Evolutionary conservation across 306 rosid species (phyloP).

Genomic region (Cucurbita maxima): DNA sequence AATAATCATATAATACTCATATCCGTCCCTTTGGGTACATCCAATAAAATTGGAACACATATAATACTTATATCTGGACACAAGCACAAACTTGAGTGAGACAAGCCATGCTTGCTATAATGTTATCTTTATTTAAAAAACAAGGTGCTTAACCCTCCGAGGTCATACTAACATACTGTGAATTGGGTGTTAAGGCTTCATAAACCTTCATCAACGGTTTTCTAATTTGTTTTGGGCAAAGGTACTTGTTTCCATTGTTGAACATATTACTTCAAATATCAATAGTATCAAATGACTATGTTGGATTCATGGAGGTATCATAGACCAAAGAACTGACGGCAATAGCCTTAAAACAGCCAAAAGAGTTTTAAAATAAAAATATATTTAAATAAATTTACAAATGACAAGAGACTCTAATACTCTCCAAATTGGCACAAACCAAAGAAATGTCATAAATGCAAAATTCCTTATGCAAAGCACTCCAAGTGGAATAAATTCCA

Average conservation of each 20-base stretch:
- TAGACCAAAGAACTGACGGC: not conserved
- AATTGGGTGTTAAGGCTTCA: not conserved
- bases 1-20: not conserved
- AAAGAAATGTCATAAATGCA: not conserved
- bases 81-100: not conserved
- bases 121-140: not conserved
- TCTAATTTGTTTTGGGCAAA: no score
- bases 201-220: not conserved
- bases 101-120: not conserved
- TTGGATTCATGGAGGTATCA: not conserved
- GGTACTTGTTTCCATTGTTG: no score
- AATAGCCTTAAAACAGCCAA: not conserved
- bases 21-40: not conserved
- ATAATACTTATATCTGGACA: not conserved
- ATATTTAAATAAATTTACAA: not conserved
- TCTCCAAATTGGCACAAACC: not conserved
- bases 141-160: not conserved
- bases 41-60: not conserved
- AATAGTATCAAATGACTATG: not conserved
- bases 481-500: not conserved
- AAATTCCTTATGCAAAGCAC: not conserved
- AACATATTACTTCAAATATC: no score
- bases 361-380: not conserved
- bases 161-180: not conserved
- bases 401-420: not conserved